phyloP scores from a whole-genome alignment of 805 yeast genomes.

The Saturnispora hagleri region DNA sequence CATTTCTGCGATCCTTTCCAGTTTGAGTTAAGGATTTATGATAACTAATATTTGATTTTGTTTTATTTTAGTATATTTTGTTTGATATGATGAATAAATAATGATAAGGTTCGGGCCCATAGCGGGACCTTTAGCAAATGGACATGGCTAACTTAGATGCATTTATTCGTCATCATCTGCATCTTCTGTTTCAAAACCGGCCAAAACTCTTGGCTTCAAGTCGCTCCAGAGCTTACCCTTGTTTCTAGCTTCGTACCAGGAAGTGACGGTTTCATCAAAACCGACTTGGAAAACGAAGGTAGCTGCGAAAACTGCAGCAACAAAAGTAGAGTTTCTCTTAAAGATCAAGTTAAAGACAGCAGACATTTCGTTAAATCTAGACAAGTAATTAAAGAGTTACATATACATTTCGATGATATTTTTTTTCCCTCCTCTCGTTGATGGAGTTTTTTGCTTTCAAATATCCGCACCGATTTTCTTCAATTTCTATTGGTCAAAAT shows the following conservation, averaged over 20 bases:
- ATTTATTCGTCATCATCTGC: conserved; percentile 45
- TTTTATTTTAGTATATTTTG: not conserved
- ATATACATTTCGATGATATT: conserved; percentile 5
- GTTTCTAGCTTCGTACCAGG: conserved; percentile 71
- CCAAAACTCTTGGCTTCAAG: conserved; percentile 46
- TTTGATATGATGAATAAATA: not conserved
- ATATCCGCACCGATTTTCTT: not conserved
- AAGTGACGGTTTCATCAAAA: conserved; percentile 58
- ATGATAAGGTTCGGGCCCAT: not conserved
- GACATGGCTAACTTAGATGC: not conserved
- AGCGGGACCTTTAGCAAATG: not conserved
- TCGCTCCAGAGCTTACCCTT: conserved; percentile 83
- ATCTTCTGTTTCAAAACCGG: conserved; percentile 51
- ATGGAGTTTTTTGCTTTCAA: conserved; percentile 7
- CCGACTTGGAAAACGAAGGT: conserved; percentile 81
- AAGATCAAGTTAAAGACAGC: conserved; percentile 56
- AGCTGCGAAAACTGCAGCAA: conserved; percentile 70
- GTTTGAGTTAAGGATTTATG: not conserved
- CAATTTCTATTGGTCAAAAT: not conserved
- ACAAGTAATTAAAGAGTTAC: not conserved
- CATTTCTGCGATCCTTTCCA: not conserved
- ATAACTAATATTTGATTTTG: not conserved
- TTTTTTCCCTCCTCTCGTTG: not conserved
- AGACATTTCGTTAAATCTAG: conserved; percentile 18
- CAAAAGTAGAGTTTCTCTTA: conserved; percentile 88